Percentiles rank a stretch among this genome's conserved stretches.
Evolutionary conservation across 306 rosid genomes (phyloP).

Genomic region (Echinosophora koreensis): DNA sequence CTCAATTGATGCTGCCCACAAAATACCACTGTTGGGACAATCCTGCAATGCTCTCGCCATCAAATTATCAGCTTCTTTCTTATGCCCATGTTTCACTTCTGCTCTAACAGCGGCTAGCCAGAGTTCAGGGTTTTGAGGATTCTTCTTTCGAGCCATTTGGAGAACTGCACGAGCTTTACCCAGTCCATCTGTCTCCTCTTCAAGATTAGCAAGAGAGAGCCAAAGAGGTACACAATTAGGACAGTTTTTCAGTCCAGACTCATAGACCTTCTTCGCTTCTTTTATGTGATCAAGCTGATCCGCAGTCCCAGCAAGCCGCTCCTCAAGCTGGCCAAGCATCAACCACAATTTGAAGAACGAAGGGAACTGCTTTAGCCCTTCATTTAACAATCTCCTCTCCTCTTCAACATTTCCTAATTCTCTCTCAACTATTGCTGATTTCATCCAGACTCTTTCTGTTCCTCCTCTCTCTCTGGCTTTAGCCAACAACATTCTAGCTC

Average conservation of each 20-base stretch:
- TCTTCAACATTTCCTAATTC: constrained; percentile 81
- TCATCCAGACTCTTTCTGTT: constrained; percentile 93
- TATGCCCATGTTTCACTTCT: constrained; percentile 79
- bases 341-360: constrained; percentile 87
- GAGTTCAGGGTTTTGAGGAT: constrained; percentile 88
- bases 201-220: constrained; percentile 90
- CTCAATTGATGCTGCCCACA: constrained; percentile 92
- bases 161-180: constrained; percentile 94
- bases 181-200: constrained; percentile 84
- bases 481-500: constrained; percentile 92
- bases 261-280: constrained; percentile 84
- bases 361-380: constrained; percentile 82
- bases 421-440: constrained; percentile 93
- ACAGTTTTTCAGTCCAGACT: constrained; percentile 78
- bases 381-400: constrained; percentile 77
- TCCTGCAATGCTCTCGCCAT: constrained; percentile 96
- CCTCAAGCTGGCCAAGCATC: constrained; percentile 97
- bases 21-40: constrained; percentile 85
- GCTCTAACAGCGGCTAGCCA: constrained; percentile 96
- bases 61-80: constrained; percentile 87
- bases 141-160: constrained; percentile 86
- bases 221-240: constrained; percentile 76
- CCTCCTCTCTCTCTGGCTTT: constrained; percentile 96
- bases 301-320: constrained; percentile 57
- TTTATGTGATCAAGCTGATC: constrained; percentile 64